These are phyloP conservation scores for Pisolithus microcarpus DNA, from an alignment of 768 basidiomycete genomes.

Conservation along the genomic window DNA sequence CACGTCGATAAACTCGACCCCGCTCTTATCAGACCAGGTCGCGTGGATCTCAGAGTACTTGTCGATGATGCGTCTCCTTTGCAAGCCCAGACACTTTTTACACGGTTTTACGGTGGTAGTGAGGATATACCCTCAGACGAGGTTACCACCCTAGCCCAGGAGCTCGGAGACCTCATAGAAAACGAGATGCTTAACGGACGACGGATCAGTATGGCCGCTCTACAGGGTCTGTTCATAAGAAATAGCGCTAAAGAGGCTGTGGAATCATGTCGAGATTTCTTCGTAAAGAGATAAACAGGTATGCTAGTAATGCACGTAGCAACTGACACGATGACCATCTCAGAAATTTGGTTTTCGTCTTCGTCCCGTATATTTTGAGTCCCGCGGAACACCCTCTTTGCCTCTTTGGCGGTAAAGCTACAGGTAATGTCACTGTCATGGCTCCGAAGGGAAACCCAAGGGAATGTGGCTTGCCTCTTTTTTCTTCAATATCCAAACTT, in stretches of 20 bases:
- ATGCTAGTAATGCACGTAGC: constrained; percentile 4
- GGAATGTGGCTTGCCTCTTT: constrained; percentile 63
- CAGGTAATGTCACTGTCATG: constrained; percentile 2
- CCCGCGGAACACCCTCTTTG: constrained; percentile 75
- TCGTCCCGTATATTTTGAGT: constrained; percentile 90
- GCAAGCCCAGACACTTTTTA: constrained; percentile 75
- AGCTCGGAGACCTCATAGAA: constrained; percentile 48
- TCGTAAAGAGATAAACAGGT: constrained; percentile 24
- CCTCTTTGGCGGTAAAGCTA: constrained; percentile 81
- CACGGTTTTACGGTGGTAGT: constrained; percentile 69
- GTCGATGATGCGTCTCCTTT: constrained; percentile 81
- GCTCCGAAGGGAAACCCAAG: background rate
- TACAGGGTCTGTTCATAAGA: constrained; percentile 93
- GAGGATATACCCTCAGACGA: constrained; percentile 29
- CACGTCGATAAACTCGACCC: constrained; percentile 85
- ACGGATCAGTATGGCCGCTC: constrained; percentile 87
- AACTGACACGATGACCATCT: constrained; percentile 13
- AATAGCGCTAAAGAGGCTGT: constrained; percentile 53
- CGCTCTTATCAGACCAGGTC: constrained; percentile 90
- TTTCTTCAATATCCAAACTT: constrained; percentile 93
- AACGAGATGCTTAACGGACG: constrained; percentile 45
- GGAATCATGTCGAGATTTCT: constrained; percentile 38
- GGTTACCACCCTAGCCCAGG: constrained; percentile 40
- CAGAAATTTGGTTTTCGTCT: constrained; percentile 77
- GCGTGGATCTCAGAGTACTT: constrained; percentile 80